A percentile compares a stretch with the other conserved stretches of the same genome.
phyloP scores from a whole-genome alignment of 192 early-diverging fungal species.

The Haplosporangium gracile region DNA sequence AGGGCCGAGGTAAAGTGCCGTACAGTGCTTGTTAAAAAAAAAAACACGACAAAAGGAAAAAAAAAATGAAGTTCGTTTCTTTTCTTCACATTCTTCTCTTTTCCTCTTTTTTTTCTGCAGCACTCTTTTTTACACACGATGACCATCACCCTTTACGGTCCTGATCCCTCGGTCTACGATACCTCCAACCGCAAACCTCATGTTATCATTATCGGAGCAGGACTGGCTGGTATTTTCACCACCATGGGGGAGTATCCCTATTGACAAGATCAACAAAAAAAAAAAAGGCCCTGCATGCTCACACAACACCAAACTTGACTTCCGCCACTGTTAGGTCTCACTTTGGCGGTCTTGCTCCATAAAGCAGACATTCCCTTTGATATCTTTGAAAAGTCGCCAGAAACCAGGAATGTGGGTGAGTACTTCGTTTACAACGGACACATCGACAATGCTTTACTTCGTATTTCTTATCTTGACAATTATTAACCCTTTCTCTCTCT shows the following conservation, averaged over 20 bases:
- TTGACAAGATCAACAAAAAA: background rate
- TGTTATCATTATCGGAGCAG: background rate
- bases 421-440: background rate
- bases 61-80: too few species aligned
- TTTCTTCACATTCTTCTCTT: background rate
- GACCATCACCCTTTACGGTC: background rate
- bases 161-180: background rate
- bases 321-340: background rate
- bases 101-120: background rate
- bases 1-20: too few species aligned
- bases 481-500: too few species aligned
- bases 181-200: background rate
- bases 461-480: too few species aligned
- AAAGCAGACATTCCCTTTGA: background rate
- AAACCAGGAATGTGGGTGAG: background rate
- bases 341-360: background rate
- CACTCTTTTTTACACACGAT: background rate
- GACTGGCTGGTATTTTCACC: background rate
- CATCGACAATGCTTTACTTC: too few species aligned
- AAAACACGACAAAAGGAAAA: too few species aligned
- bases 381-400: background rate
- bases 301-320: background rate
- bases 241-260: background rate
- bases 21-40: too few species aligned
- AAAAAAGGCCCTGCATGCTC: background rate